Base-by-base conservation (phyloP, 1,139 yeast genomes). In the Zygosaccharomyces pseudobailii region DNA sequence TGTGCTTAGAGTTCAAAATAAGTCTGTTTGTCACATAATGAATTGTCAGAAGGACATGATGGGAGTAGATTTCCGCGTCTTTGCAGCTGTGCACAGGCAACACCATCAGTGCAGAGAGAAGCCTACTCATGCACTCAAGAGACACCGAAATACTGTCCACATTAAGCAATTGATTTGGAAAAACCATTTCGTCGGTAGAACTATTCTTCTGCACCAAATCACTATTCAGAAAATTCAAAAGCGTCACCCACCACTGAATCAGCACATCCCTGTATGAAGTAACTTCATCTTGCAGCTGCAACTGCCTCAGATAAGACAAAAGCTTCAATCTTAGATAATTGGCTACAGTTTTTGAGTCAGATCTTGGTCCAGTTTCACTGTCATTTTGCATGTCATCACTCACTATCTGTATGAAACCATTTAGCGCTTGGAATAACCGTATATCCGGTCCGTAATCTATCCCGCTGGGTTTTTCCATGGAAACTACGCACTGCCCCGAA, bases 201-300 rank as follows among this genome's bases (percentile, higher is more conserved):
- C 32, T 37, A 38, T 38, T 28, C 22, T 34, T 40, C 35, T 38
- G 37, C 34, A 32, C 39, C 9, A 49, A 41, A 47, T 57, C 58
- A 35, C 56, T 52, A 30, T 51, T 55, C 23, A 62, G 44, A 40
- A 55, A 56, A 44, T 61, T 62, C 41, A 65, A 40, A 21, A 62
- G 42, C 2, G 63, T 55, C 2, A 59, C 50, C 69, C 69, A 65
- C 69, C 69, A 65, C 41, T 63, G 68, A 5, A 51, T 46, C 31
- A 63, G 45, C 3, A 55, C 55, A 36, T 58, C 59, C 40, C 59
- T 48, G 25, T 48, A 38, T 3, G 34, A n/a, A n/a, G 33, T 34
- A n/a, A 20, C 41, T 19, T 40, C 37, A 8, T 35, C 38, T 27
- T 43, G 24, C 24, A 42, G 45, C 37, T 49, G 52, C 33, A 47